Evolutionary conservation across 148 eudicot genomes (phyloP), one percentile per base, ranked within the genome.

Genomic region (Rhododendron vialii): DNA sequence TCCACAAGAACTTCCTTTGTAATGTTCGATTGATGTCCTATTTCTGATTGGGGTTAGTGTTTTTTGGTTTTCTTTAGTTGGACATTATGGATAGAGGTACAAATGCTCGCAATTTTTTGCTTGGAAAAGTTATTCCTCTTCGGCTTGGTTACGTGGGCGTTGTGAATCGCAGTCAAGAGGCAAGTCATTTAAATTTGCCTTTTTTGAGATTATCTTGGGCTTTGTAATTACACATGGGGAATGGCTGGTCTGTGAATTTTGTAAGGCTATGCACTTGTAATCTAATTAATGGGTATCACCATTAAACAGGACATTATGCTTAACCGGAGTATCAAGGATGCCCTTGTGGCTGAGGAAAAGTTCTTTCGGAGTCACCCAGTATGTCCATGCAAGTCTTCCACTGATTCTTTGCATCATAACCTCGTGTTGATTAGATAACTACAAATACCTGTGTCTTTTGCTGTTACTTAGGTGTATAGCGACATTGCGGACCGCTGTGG

Each of bases 81-180:
- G 98, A 96, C 87, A 96, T 96, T 36, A 96, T 96, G 98, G 98
- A 96, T 84, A 91, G 98, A 87, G 98, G 98, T 33, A 96, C 98
- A 59, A 98, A 96, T 93, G 98, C 98, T 65, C 92, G 95, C 85
- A 93, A 96, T 75, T 94, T 96, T 84, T 90, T 96, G 93, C 94
- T 96, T 10, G 98, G 98, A 80, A 93, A 96, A 93, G 98, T 94
- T 59, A 91, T 96, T 81, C 98, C 98, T 59, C 94, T 96, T 85
- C 93, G 94, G 63, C 98, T 96, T 91, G 98, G 98, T 78, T 96
- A 93, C 85, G 90, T 96, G 82, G 98, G 98, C 43, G 94, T 96
- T 84, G 98, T 96, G 85, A 96, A 96, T 90, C 98, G 98, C 61
- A 91, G 98, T 90, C 98, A 96, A 85, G 95, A 95, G 98, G 98